Evolutionary conservation across 495 filamentous ascomycete genomes (phyloP).

Genomic region (Penicillium tannophilum): DNA sequence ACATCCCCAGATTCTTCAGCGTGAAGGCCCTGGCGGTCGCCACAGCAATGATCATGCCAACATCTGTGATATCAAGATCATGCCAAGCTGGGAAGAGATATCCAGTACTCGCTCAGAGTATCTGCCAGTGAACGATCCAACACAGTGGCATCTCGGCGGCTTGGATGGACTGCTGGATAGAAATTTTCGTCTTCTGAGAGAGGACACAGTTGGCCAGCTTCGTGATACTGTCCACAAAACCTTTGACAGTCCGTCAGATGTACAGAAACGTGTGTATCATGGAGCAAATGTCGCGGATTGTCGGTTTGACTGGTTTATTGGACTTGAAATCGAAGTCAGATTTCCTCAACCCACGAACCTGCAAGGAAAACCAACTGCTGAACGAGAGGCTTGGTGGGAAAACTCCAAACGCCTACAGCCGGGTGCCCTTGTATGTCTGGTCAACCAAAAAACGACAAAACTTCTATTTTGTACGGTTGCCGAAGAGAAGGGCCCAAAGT

Average conservation of each 20-base stretch:
- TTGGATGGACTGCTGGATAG: slow-evolving; percentile 64
- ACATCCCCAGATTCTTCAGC: background rate
- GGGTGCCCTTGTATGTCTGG: background rate
- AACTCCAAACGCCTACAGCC: background rate
- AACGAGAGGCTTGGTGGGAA: background rate
- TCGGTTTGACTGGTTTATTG: background rate
- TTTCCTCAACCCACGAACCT: background rate
- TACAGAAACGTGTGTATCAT: background rate
- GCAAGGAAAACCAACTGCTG: background rate
- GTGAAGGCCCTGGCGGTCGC: slow-evolving; percentile 26
- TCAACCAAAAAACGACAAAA: background rate
- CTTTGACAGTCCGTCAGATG: background rate
- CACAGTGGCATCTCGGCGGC: slow-evolving; percentile 57
- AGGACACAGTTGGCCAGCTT: slow-evolving; percentile 37
- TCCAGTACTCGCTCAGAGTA: slow-evolving; percentile 54
- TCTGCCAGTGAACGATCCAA: slow-evolving; percentile 57
- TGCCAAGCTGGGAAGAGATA: slow-evolving; percentile 68
- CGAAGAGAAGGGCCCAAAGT: background rate
- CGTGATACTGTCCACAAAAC: background rate
- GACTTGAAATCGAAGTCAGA: background rate
- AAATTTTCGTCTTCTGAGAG: slow-evolving; percentile 56
- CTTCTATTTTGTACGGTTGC: background rate
- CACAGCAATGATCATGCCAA: slow-evolving; percentile 69
- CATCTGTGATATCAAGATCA: slow-evolving; percentile 62
- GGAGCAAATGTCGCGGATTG: background rate